Evolutionary conservation across 306 rosid species (phyloP).

Genomic region (Gynostemma pentaphyllum): DNA sequence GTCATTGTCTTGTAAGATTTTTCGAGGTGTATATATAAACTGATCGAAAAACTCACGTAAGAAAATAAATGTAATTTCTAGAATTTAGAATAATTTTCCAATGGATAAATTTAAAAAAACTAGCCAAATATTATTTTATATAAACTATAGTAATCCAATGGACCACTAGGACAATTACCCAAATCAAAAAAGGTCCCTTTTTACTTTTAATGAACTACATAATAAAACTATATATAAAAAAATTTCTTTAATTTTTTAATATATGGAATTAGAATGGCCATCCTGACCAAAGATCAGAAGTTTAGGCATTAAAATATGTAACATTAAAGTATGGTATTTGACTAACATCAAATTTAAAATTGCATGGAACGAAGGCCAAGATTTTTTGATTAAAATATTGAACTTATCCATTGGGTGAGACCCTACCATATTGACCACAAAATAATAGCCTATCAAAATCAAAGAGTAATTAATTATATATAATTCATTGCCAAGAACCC

Average conservation of each 20-base stretch:
- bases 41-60: no score
- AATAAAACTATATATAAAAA: no score
- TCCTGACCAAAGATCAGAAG: neutral
- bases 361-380: neutral
- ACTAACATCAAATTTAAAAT: neutral
- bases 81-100: no score
- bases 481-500: neutral
- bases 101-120: neutral
- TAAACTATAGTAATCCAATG: neutral
- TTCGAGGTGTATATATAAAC: no score
- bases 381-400: constrained; percentile 1
- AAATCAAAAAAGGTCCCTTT: neutral
- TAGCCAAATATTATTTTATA: neutral
- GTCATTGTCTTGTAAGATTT: no score
- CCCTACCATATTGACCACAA: neutral
- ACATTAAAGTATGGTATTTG: neutral
- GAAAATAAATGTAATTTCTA: no score
- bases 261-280: neutral
- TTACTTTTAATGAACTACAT: neutral
- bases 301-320: neutral
- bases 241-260: neutral
- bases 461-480: neutral
- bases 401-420: neutral
- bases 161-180: constrained; percentile 7
- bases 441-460: neutral